Percentiles rank a stretch among this genome's conserved stretches.
These are phyloP conservation scores for Puccinellia tenuiflora DNA, from an alignment of 176 grass and related monocot species.

Conservation along the genomic window DNA sequence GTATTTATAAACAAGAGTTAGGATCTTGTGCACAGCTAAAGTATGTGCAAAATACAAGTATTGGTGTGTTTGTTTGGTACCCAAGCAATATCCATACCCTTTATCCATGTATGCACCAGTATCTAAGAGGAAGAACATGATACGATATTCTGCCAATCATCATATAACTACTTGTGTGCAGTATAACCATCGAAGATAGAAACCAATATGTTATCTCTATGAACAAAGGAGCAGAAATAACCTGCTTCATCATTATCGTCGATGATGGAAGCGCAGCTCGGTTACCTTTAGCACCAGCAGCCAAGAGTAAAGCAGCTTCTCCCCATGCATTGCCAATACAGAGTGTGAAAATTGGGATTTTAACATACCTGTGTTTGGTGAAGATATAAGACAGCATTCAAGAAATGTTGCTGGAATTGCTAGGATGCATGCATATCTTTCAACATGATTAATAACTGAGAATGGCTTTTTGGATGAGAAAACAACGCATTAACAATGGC, in stretches of 20 bases:
- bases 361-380: conserved; percentile 50
- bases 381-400: conserved; percentile 6
- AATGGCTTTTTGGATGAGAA: neutral
- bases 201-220: neutral
- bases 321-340: conserved; percentile 96
- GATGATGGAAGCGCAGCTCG: conserved; percentile 92
- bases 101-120: neutral
- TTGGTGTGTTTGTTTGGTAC: neutral
- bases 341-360: conserved; percentile 85
- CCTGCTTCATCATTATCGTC: conserved; percentile 97
- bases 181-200: conserved; percentile 8
- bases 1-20: conserved; percentile 11
- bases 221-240: conserved; percentile 31
- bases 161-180: neutral
- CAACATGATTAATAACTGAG: neutral
- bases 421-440: neutral
- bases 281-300: conserved; percentile 85
- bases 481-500: neutral
- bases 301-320: conserved; percentile 87
- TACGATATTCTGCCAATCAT: neutral
- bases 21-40: neutral
- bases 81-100: neutral
- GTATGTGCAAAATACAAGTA: conserved; percentile 1
- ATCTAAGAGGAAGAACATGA: neutral
- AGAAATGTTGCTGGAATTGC: neutral